Percentiles rank a stretch among this genome's conserved stretches.
Conservation (phyloP, 2,329 filamentous ascomycete genomes). For the Hypoxylon sp. region DNA sequence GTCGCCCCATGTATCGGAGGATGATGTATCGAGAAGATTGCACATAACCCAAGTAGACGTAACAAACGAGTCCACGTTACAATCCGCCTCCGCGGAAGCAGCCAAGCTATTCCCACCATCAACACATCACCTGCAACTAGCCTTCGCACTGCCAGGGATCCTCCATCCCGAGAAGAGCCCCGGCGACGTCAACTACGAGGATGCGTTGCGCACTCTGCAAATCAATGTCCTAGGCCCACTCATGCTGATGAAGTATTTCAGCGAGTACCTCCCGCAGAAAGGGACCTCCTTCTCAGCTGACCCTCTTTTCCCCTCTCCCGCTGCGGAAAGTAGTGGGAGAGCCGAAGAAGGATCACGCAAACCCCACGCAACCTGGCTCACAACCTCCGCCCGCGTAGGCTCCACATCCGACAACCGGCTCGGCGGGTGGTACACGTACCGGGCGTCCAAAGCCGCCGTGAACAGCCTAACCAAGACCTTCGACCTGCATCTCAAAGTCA, state of each 20-base stretch:
- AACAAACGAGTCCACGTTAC: conserved; percentile 73
- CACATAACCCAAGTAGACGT: conserved; percentile 62
- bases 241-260: conserved; percentile 83
- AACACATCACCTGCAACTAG: conserved; percentile 75
- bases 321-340: too few species aligned
- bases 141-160: conserved; percentile 78
- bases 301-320: too few species aligned
- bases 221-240: conserved; percentile 83
- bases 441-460: conserved; percentile 81
- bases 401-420: conserved; percentile 78
- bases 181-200: conserved; percentile 71
- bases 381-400: conserved; percentile 84
- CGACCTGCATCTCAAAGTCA: conserved; percentile 74
- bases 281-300: too few species aligned
- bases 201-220: conserved; percentile 77
- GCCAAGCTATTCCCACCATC: conserved; percentile 65
- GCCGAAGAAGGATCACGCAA: too few species aligned
- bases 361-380: conserved; percentile 79
- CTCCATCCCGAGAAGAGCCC: conserved; percentile 81
- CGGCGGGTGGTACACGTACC: conserved; percentile 88
- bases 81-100: conserved; percentile 67
- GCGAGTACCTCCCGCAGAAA: conserved; percentile 76
- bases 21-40: conserved; percentile 54
- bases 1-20: conserved; percentile 23
- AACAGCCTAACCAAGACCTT: conserved; percentile 80